A percentile compares a stretch with the other conserved stretches of the same genome.
These are phyloP conservation scores for Fomitopsis pinicola DNA, from an alignment of 1,284 basidiomycete species.

Conservation along the genomic window DNA sequence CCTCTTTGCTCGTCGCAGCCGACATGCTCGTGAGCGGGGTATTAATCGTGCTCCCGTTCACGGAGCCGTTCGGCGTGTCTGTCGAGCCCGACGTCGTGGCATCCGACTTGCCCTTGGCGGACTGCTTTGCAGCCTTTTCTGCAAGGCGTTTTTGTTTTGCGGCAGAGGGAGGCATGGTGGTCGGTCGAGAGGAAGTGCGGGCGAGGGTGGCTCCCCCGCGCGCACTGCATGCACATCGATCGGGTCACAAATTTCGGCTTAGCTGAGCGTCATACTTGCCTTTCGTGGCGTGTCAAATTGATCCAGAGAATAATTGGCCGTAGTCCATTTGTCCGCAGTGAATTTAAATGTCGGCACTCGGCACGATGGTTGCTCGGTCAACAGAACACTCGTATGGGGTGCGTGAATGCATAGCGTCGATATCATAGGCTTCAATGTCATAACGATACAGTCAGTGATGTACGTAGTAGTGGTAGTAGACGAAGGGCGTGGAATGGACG, in stretches of 20 bases:
- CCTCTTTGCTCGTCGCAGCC: constrained; percentile 72
- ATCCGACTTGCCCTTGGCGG: constrained; percentile 42
- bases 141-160: constrained; percentile 86
- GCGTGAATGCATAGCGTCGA: neutral
- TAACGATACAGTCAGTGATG: neutral
- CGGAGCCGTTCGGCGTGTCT: constrained; percentile 62
- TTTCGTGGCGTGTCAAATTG: neutral
- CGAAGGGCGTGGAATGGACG: neutral
- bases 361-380: neutral
- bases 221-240: constrained; percentile 11
- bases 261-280: constrained; percentile 13
- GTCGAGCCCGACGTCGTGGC: constrained; percentile 37
- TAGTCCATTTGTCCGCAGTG: neutral
- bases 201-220: neutral
- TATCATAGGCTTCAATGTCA: neutral
- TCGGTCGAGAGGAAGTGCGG: constrained; percentile 1
- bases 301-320: neutral
- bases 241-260: constrained; percentile 22
- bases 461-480: neutral
- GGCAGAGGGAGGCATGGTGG: constrained; percentile 66
- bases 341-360: too few species aligned
- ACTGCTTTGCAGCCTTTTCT: constrained; percentile 82
- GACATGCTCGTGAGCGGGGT: constrained; percentile 80
- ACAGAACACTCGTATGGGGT: neutral
- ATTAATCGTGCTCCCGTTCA: constrained; percentile 50